These are phyloP conservation scores for Aspergillus ustus DNA, from an alignment of 2,329 filamentous ascomycete species.

Conservation along the genomic window DNA sequence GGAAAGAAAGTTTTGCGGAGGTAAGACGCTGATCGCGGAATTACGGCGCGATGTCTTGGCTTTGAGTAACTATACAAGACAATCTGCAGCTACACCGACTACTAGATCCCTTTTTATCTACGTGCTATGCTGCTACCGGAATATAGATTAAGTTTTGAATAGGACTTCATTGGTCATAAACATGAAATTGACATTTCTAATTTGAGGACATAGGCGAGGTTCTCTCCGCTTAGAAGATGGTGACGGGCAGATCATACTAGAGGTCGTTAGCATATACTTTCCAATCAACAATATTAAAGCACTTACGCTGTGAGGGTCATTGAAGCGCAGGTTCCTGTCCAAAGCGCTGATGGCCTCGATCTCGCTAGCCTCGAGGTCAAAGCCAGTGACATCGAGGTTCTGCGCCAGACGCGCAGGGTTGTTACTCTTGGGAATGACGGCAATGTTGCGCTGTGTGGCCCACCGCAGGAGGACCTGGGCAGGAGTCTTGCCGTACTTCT, in stretches of 20 bases:
- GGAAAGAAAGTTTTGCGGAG: not conserved
- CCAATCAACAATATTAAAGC: not conserved
- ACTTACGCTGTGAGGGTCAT: slow-evolving; percentile 73
- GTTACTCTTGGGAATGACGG: slow-evolving; percentile 59
- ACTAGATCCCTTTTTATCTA: not conserved
- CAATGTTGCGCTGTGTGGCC: slow-evolving; percentile 80
- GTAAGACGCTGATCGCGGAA: not conserved
- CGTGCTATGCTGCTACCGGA: not conserved
- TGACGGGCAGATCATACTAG: slow-evolving; percentile 54
- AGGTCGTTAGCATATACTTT: slow-evolving; percentile 17
- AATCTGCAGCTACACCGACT: not conserved
- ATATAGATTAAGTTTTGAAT: not conserved
- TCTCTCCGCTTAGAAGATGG: slow-evolving; percentile 54
- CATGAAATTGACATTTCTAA: not conserved
- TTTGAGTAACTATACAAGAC: not conserved
- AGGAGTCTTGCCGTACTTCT: slow-evolving; percentile 72
- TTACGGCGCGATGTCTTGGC: not conserved
- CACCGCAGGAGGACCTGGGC: slow-evolving; percentile 85
- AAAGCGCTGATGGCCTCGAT: slow-evolving; percentile 69
- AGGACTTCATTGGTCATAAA: not conserved
- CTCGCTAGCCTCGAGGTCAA: slow-evolving; percentile 69
- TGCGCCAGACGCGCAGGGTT: slow-evolving; percentile 53
- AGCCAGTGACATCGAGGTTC: slow-evolving; percentile 70
- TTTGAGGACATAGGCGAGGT: not conserved
- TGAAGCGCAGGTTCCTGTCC: slow-evolving; percentile 72